Base-by-base conservation (phyloP, 2,329 filamentous ascomycete species). In the Curvularia eragrostidis region DNA sequence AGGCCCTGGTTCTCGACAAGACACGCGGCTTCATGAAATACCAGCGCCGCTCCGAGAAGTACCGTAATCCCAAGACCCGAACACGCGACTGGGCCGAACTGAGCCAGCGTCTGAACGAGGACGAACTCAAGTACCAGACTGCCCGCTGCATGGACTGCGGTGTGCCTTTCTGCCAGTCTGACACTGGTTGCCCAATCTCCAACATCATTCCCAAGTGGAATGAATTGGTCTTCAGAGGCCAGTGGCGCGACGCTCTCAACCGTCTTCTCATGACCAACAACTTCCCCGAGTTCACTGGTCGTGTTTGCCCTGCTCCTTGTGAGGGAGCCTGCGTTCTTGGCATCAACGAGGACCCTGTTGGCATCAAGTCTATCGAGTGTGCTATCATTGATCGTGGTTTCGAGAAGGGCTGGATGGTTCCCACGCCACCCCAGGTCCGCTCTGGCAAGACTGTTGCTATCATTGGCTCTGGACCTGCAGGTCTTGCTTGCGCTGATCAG, bases 201-300 rank as follows among this genome's bases (percentile, higher is more conserved):
- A 98, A 98, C 81, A 96, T 98, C 74, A 98, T 98, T 70, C 94
- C 94, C 56, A 97, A 97, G 69, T 97, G 91, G 91, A 97, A 96
- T 56, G 93, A 97, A 60, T 64, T 97, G 8, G 86, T 96, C 0
- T 75, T 75, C 58, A 62, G 63, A 10, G 61, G 63, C 47, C 89
- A 96, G 62, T 98, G 94, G 94, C 86, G 88, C 67, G 93, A 97
- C 78, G 94, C 94, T 23, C 87, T 97, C 3, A 94, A 97, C 79
- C 87, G 92, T 58, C 84, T 98, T 10, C 83, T 97, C 52, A 94
- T 96, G 90, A 97, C 94, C 65, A 97, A 98, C 83, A 97, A 97
- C 81, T 97, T 98, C 84, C 94, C 94, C 3, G 94, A 98, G 76
- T 97, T 97, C 78, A 98, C 94, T 68, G 94, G 94, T 55, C 93